Base-by-base conservation (phyloP, 495 filamentous ascomycete species). In the Parathielavia appendiculata region DNA sequence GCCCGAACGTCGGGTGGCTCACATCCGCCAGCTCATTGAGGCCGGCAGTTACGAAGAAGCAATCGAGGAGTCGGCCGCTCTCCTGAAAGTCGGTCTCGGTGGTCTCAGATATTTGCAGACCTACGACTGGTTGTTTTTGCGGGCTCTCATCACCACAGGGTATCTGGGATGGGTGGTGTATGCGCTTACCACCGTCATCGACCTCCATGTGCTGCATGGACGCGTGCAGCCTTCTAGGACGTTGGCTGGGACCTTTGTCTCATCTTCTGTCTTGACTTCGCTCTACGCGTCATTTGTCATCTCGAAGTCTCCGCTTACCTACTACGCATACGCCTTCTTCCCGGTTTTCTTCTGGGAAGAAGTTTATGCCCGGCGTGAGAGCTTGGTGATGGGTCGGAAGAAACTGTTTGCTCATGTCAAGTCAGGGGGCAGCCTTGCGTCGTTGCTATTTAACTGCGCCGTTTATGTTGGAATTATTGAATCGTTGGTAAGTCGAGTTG, bases 151-250 rank as follows among this genome's bases (percentile, higher is more conserved):
- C 36, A 95, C 95, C 13, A 68, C 85, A n/a, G 95, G 95, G 19
- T 99, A 97, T 68, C 72, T 97, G 23, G 93, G 95, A 22, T 99
- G 92, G 92, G 95, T 99, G 62, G 86, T 89, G 14, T 99, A 92
- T 75, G 90, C 95, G 0, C 76, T 96, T 50, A 95, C 91, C 5
- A 96, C 89, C 2, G 91, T 97, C 45, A 81, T 97, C 64, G 88
- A 97, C 68, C 74, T 91, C 44, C 90, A 96, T 69, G 90, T 99
- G 38, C 73, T 99, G 14, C 85, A 92, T 63, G 85, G 88, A 34
- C 78, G 76, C 16, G 77, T 86, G 7, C 74, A 86, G 51, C 81
- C 87, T 1, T 81, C 86, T 32, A 82, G 92, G 45, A 86, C 81
- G 1, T 59, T 75, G 5, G 71, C 75, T 7, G 88, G 83, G 34